Evolutionary conservation across 371 early-diverging fungal species (phyloP).

Genomic region (Saksenaea vasiformis): DNA sequence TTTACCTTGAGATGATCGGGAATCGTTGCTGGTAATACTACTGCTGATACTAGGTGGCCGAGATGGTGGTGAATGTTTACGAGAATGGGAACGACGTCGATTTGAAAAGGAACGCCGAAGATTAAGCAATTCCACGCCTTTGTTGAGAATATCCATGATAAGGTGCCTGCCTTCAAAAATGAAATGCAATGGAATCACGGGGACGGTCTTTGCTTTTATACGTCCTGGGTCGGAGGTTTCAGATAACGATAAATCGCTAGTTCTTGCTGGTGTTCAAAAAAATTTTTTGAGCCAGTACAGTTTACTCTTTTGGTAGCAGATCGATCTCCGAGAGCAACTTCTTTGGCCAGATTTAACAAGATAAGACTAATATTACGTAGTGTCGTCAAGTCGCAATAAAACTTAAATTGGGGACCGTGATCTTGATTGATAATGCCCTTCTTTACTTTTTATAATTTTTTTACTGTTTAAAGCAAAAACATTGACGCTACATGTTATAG

Average conservation of each 20-base stretch:
- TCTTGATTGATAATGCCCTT: not conserved
- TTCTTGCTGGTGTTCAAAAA: not conserved
- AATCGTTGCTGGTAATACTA: not conserved
- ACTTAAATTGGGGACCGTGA: not conserved
- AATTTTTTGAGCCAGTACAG: not conserved
- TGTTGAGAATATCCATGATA: conserved; percentile 1
- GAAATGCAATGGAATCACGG: not conserved
- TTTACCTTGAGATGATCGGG: conserved; percentile 2
- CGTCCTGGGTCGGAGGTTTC: not conserved
- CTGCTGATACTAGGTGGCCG: not conserved
- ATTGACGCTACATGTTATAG: no score
- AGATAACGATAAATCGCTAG: not conserved
- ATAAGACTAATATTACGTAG: conserved; percentile 4
- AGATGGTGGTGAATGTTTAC: not conserved
- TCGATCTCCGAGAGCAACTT: conserved; percentile 2
- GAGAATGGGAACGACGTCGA: not conserved
- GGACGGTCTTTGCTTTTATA: not conserved
- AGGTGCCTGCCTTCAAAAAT: not conserved
- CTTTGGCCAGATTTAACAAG: conserved; percentile 6
- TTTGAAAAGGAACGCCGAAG: not conserved
- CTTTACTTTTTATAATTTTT: not conserved
- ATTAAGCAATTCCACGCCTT: not conserved
- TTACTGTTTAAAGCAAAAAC: not conserved
- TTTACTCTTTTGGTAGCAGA: not conserved
- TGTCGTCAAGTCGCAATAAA: not conserved